These are phyloP conservation scores for Acer saccharum DNA, from an alignment of 345 rosid species.

Conservation along the genomic window DNA sequence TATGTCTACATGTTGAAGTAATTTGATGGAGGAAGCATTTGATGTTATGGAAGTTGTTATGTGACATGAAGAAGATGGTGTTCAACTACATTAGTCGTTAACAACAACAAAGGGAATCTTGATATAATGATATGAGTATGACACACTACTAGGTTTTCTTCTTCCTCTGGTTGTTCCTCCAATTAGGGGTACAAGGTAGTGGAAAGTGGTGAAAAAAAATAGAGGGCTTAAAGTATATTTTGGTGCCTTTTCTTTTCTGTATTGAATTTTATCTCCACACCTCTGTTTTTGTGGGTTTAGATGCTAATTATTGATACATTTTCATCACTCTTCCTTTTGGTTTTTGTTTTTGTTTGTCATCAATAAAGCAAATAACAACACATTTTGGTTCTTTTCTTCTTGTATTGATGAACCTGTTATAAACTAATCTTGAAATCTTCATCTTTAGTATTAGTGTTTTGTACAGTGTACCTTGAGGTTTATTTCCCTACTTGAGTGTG, in stretches of 20 bases:
- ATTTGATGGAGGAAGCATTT: conserved; percentile 1
- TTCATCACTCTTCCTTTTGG: not conserved
- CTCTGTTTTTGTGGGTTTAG: conserved; percentile 1
- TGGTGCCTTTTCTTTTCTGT: not conserved
- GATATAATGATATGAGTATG: not conserved
- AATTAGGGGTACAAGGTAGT: not conserved
- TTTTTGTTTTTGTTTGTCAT: not conserved
- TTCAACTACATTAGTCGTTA: not conserved
- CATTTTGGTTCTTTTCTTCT: not conserved
- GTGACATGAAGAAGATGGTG: not conserved
- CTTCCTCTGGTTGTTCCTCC: not conserved
- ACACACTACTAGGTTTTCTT: not conserved
- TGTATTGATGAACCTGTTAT: not conserved
- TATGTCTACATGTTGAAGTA: not conserved
- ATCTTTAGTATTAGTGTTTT: not conserved
- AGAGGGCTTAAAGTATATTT: not conserved
- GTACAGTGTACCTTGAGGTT: not conserved
- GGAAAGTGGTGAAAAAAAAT: not conserved
- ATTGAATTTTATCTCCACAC: not conserved
- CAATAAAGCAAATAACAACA: not conserved
- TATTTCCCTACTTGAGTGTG: not conserved
- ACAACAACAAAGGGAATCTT: not conserved
- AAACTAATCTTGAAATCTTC: conserved; percentile 3
- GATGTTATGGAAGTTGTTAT: not conserved
- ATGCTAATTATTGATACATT: not conserved